Percentiles rank a stretch among this genome's conserved stretches.
Evolutionary conservation across 306 rosid genomes (phyloP).

Genomic region (Prunus armeniaca): DNA sequence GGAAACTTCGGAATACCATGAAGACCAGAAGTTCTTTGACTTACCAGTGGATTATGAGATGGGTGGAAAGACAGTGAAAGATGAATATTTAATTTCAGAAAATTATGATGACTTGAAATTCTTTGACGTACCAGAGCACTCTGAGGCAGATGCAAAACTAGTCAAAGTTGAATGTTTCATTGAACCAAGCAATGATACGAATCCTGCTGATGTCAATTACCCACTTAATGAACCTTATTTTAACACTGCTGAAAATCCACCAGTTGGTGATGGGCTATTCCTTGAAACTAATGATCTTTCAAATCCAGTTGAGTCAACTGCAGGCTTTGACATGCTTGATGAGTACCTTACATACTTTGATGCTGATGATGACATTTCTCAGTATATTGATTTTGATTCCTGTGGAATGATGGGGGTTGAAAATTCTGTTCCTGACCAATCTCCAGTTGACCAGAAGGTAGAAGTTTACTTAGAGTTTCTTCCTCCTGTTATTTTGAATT

Average conservation of each 20-base stretch:
- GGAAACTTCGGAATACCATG: constrained; percentile 28
- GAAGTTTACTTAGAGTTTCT: not conserved
- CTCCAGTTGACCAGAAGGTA: constrained; percentile 46
- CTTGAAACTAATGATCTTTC: constrained; percentile 69
- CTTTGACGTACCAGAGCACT: constrained; percentile 33
- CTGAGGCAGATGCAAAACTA: constrained; percentile 23
- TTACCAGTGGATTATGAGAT: constrained; percentile 36
- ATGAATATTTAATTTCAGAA: constrained; percentile 24
- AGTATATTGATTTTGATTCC: constrained; percentile 50
- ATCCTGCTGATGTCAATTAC: constrained; percentile 24
- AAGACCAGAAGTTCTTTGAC: constrained; percentile 21
- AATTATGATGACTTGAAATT: constrained; percentile 22
- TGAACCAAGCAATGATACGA: constrained; percentile 26
- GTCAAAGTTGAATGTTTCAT: constrained; percentile 39
- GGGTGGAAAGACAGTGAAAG: constrained; percentile 19
- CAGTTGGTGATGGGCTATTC: constrained; percentile 40
- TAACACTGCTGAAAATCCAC: constrained; percentile 30
- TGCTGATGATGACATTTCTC: constrained; percentile 46
- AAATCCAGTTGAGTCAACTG: constrained; percentile 37
- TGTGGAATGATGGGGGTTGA: constrained; percentile 36
- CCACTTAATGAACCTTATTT: constrained; percentile 25
- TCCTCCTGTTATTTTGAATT: not conserved
- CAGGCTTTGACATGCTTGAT: constrained; percentile 48
- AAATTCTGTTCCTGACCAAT: constrained; percentile 32
- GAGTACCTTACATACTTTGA: constrained; percentile 58